Evolutionary conservation across 1,139 yeast genomes (phyloP), one percentile per base, ranked within the genome.

Genomic region (Geotrichum macrosporum): DNA sequence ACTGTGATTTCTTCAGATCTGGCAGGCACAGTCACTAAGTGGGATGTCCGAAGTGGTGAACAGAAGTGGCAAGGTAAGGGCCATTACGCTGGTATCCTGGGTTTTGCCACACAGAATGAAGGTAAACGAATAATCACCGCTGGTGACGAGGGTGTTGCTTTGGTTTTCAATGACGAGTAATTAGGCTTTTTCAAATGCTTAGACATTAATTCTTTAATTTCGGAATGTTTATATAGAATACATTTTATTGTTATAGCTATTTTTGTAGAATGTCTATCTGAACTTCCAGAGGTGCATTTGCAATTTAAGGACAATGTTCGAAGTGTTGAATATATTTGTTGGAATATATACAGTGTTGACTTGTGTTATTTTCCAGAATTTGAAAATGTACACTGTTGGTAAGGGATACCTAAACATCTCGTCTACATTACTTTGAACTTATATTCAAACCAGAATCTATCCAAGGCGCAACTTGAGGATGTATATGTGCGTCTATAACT

Each of bases 101-200:
- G 88, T 59, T 88, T 89, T 64, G 78, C 83, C 12, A 59, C 80
- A 39, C 74, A 71, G 54, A 78, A 78, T n/a, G 69, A 75, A 38
- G 89, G 86, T 35, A 74, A 75, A 49, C 80, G 83, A 61, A 62
- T 94, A 43, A 76, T 88, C 35, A 86, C 96, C 22, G 98, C 96
- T n/a, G 97, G 97, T 53, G 98, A 92, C 64, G 98, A 92, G 65
- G 96, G 95, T 55, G 96, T 92, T 30, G 80, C 95, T 5, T 72
- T 92, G 56, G 77, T 92, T 5, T 89, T 81, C 59, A 73, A 74
- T 41, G 48, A 47, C 50, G 44, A 54, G 31, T 22, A 37, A 39
- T 18, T 34, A 4, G 27, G n/a, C n/a, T n/a, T n/a, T 24, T 24
- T 24, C 9, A 8, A 24, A 24, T 24, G 10, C 27, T 24, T 24